Evolutionary conservation across 1,284 basidiomycete species (phyloP).

Genomic region (Cryptococcus jaspeensis): DNA sequence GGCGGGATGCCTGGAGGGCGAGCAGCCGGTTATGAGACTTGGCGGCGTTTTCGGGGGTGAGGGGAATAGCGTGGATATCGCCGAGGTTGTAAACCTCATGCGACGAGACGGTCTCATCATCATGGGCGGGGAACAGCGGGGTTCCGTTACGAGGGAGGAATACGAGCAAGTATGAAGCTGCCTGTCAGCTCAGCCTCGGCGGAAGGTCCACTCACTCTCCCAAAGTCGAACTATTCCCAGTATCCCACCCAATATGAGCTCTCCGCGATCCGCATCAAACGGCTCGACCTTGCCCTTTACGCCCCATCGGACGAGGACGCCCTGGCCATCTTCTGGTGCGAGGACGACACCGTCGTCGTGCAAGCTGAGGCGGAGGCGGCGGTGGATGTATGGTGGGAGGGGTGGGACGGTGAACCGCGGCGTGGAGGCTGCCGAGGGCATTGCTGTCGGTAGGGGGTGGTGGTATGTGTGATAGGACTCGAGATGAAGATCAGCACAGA

Average conservation of each 20-base stretch:
- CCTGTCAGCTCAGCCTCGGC: neutral
- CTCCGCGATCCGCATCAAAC: slow-evolving; percentile 17
- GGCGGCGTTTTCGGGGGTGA: slow-evolving; percentile 26
- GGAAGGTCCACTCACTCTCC: slow-evolving; percentile 38
- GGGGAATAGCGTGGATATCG: slow-evolving; percentile 42
- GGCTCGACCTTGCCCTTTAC: slow-evolving; percentile 38
- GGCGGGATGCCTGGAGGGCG: slow-evolving; percentile 24
- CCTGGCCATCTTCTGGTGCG: slow-evolving; percentile 18
- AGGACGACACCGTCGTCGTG: slow-evolving; percentile 36
- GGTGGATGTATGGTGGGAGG: slow-evolving; percentile 42
- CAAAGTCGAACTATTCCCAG: slow-evolving; percentile 48
- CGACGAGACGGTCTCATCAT: slow-evolving; percentile 14
- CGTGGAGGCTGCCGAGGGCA: slow-evolving; percentile 20
- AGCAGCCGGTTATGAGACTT: slow-evolving; percentile 21
- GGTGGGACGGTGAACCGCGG: slow-evolving; percentile 46
- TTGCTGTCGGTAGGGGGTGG: neutral
- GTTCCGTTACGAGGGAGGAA: slow-evolving; percentile 34
- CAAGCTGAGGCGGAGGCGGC: slow-evolving; percentile 33
- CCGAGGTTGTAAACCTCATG: slow-evolving; percentile 37
- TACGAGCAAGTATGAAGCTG: slow-evolving; percentile 39
- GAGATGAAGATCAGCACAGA: neutral
- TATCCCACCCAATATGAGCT: slow-evolving; percentile 44
- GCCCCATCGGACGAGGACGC: slow-evolving; percentile 42
- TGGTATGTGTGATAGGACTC: neutral
- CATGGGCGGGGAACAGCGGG: slow-evolving; percentile 32